These are phyloP conservation scores for Gypsophila paniculata DNA, from an alignment of 179 eudicot genomes.

Conservation along the genomic window DNA sequence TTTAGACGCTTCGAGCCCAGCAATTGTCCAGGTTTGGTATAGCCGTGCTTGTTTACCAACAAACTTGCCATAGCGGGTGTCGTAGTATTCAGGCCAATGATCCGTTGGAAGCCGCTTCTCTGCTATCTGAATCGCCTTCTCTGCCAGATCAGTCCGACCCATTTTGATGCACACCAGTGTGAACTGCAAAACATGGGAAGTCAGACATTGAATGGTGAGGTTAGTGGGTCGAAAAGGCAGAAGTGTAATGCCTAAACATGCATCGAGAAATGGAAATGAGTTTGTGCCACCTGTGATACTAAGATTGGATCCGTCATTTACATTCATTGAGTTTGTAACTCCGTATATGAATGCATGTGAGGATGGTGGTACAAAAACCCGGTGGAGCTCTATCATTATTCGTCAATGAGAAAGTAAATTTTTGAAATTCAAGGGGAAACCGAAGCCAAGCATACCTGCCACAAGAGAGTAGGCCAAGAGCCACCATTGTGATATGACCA, in stretches of 20 bases:
- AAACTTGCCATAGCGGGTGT: constrained; percentile 70
- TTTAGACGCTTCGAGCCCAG: constrained; percentile 65
- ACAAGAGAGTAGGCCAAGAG: constrained; percentile 90
- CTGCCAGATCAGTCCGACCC: constrained; percentile 69
- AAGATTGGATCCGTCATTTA: too few relatives aligned
- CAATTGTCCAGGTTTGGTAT: constrained; percentile 79
- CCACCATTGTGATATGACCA: constrained; percentile 99
- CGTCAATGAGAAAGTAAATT: background rate
- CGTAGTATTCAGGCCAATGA: constrained; percentile 83
- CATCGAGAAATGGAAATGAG: too few relatives aligned
- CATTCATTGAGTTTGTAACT: too few relatives aligned
- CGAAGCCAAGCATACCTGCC: constrained; percentile 59
- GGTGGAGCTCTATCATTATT: too few relatives aligned
- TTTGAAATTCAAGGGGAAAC: background rate
- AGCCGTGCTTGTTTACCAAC: constrained; percentile 78
- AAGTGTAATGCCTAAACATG: too few relatives aligned
- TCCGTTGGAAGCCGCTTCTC: constrained; percentile 63
- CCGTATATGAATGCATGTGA: too few relatives aligned
- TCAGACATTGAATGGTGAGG: background rate
- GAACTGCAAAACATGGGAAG: constrained; percentile 41
- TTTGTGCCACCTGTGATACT: too few relatives aligned
- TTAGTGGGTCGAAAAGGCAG: too few relatives aligned
- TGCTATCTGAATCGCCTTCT: constrained; percentile 57
- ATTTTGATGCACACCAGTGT: constrained; percentile 83
- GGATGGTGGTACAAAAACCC: too few relatives aligned